Conservation (phyloP, 2,329 filamentous ascomycete genomes). For the Phyllachora maydis region DNA sequence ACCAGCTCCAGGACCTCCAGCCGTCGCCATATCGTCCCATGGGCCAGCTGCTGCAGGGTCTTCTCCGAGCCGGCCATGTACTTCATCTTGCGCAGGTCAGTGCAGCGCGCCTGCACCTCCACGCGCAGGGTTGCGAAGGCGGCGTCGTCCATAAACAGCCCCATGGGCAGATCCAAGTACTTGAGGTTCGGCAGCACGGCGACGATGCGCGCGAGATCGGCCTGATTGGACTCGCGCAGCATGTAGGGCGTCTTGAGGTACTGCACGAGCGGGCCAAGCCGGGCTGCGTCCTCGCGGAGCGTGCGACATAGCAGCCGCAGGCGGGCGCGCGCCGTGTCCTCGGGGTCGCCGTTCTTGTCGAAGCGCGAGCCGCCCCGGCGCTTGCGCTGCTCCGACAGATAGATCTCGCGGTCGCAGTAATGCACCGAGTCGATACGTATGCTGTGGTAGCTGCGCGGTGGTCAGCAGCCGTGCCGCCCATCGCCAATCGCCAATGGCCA, state of each 20-base stretch:
- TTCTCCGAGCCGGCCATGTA: conserved; percentile 63
- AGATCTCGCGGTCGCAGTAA: conserved; percentile 75
- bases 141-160: conserved; percentile 64
- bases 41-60: conserved; percentile 49
- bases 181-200: conserved; percentile 67
- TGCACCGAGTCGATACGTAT: conserved; percentile 87
- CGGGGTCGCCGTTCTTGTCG: conserved; percentile 56
- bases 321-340: conserved; percentile 59
- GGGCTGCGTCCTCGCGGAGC: conserved; percentile 52
- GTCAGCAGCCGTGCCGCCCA: conserved; percentile 4
- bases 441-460: conserved; percentile 49
- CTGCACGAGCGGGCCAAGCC: conserved; percentile 48
- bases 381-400: conserved; percentile 61
- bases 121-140: conserved; percentile 57
- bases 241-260: conserved; percentile 87
- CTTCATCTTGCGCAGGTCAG: conserved; percentile 73
- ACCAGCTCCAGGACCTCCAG: conserved; percentile 56
- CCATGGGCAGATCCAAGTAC: conserved; percentile 81
- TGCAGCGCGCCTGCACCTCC: conserved; percentile 68
- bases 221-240: conserved; percentile 72
- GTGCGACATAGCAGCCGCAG: conserved; percentile 65
- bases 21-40: conserved; percentile 43
- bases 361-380: conserved; percentile 52
- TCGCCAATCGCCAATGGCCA: not conserved
- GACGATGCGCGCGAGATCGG: conserved; percentile 68